Evolutionary conservation across 768 basidiomycete species (phyloP).

Genomic region (Lactifluus rugatus): DNA sequence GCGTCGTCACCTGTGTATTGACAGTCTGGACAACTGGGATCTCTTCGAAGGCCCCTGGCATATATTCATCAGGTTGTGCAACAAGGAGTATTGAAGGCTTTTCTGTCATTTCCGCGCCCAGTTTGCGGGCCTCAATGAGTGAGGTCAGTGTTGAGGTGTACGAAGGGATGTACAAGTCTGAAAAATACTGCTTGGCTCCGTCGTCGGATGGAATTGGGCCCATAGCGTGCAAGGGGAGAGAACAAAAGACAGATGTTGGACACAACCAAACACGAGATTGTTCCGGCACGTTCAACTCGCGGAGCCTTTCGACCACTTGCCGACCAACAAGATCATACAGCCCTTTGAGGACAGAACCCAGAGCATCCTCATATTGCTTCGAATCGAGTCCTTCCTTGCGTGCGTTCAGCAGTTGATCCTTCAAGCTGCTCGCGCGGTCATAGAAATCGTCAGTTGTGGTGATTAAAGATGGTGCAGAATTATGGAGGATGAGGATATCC

Average conservation of each 20-base stretch:
- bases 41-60: background rate
- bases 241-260: no score
- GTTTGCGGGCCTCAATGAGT: background rate
- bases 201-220: background rate
- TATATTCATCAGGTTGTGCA: background rate
- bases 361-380: background rate
- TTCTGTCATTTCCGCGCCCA: background rate
- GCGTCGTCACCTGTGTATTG: background rate
- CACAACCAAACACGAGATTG: no score
- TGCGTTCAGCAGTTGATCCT: background rate
- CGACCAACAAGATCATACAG: background rate
- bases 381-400: background rate
- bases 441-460: background rate
- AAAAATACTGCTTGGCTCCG: no score
- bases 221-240: background rate
- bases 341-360: background rate
- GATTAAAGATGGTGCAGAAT: no score
- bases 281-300: background rate
- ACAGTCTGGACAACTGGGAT: background rate
- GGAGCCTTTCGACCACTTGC: background rate
- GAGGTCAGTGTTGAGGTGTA: no score
- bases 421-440: background rate
- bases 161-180: no score
- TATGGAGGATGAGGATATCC: no score
- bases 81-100: background rate